Conservation (phyloP, 2,329 filamentous ascomycete species). For the Pestalotiopsis sp. region DNA sequence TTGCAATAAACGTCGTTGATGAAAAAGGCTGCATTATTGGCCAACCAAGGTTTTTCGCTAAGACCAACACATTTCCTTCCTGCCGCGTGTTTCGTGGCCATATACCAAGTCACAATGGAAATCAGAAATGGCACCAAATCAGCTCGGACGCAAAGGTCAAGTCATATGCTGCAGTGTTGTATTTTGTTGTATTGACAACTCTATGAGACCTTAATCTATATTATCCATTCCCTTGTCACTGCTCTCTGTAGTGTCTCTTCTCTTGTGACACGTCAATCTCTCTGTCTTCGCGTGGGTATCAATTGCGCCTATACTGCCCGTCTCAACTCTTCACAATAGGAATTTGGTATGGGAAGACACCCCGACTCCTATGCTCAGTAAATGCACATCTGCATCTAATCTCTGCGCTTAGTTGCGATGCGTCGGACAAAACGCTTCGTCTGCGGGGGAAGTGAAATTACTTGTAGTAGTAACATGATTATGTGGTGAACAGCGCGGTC, state of each 20-base stretch:
- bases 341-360: background rate
- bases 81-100: too few relatives aligned
- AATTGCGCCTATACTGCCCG: background rate
- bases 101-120: too few relatives aligned
- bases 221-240: background rate
- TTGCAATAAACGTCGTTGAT: too few relatives aligned
- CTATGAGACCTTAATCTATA: background rate
- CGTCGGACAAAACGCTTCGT: background rate
- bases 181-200: background rate
- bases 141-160: background rate
- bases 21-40: too few relatives aligned
- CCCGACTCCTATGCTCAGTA: conserved; percentile 2
- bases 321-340: background rate
- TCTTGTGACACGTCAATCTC: background rate
- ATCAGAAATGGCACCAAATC: background rate
- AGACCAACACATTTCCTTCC: too few relatives aligned
- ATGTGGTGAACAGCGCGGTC: background rate
- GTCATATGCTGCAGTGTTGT: background rate
- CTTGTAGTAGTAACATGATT: background rate
- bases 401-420: background rate
- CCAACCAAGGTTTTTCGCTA: too few relatives aligned
- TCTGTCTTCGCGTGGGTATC: background rate
- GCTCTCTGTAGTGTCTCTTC: background rate
- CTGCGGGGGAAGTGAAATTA: background rate
- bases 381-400: background rate